Base-by-base conservation (phyloP, 2,329 filamentous ascomycete genomes). In the Botrytis sinoallii region DNA sequence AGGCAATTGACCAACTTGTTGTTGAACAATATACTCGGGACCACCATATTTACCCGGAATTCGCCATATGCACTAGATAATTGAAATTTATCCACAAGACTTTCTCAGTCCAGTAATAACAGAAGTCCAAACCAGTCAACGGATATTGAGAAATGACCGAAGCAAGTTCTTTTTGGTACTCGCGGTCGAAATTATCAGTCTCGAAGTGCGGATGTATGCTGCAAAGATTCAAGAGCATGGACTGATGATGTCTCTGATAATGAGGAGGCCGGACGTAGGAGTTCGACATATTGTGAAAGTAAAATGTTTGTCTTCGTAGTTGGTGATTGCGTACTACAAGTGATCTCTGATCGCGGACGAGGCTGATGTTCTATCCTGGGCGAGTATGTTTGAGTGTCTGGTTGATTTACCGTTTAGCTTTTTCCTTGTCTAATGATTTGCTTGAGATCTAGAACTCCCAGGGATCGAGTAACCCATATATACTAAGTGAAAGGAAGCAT, bases 181-280 rank as follows among this genome's bases (percentile, higher is more conserved):
- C 66, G 25, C 66, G 66, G 29, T 68, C 66, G 18, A 68, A 68
- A 16, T 9, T 16, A 57, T 68, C 66, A 25, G 66, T 57, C n/a
- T 68, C 66, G 20, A 68, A 68, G n/a, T 25, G 25, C 14, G 48
- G 48, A 25, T 57, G 42, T 38, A 68, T 42, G 66, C 35, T 29
- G n/a, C 38, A 68, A 32, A 68, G 48, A 38, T 68, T 57, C 10
- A 57, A 32, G 3, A 68, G 16, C 66, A 68, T 68, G 1, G 66
- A 68, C 48, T 68, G 66, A 42, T 68, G 55, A 68, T 68, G 48
- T 22, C 66, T 42, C 18, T 68, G 66, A 57, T 68, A 68, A 57
- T 68, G 66, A 68, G 48, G 48, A 25, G 48, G 18, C 2, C 48
- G 66, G 18, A 22, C 10, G n/a, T 42, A 57, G 2, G 18, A 29